A percentile compares a stretch with the other conserved stretches of the same genome.
phyloP scores from a whole-genome alignment of 257 asterid genomes.

The Solanum chmielewskii region DNA sequence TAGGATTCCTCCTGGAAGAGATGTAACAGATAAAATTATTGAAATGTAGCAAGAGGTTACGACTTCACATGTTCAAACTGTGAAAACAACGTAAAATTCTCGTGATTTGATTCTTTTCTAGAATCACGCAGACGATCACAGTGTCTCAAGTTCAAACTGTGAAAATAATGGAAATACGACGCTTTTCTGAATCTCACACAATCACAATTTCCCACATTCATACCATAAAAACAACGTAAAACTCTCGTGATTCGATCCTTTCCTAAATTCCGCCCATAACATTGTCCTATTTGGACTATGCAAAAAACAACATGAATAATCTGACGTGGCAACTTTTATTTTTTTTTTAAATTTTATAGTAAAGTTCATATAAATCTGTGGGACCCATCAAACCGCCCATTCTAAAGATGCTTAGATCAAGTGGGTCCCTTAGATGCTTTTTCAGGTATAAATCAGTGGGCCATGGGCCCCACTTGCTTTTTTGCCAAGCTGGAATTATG shows the following conservation, averaged over 20 bases:
- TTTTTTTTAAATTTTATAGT: background rate
- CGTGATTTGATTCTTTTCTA: background rate
- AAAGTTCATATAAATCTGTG: background rate
- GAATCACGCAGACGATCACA: background rate
- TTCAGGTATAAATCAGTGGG: constrained; percentile 20
- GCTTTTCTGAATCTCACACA: background rate
- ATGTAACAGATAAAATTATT: background rate
- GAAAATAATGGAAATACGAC: too few relatives aligned
- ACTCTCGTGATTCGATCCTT: background rate
- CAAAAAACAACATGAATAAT: background rate
- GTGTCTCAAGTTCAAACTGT: background rate
- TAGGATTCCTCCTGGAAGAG: background rate
- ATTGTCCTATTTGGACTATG: background rate
- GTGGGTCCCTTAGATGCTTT: constrained; percentile 30
- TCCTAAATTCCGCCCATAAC: background rate
- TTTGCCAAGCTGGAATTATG: constrained; percentile 41
- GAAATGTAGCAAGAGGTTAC: background rate
- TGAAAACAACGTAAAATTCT: background rate
- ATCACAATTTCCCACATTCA: background rate
- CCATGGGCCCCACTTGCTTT: constrained; percentile 20
- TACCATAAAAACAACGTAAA: background rate
- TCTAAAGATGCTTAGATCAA: background rate
- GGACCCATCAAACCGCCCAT: background rate
- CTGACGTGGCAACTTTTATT: background rate
- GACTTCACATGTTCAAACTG: background rate